Base-by-base conservation (phyloP, 805 yeast species). In the Maudiozyma barnettii region DNA sequence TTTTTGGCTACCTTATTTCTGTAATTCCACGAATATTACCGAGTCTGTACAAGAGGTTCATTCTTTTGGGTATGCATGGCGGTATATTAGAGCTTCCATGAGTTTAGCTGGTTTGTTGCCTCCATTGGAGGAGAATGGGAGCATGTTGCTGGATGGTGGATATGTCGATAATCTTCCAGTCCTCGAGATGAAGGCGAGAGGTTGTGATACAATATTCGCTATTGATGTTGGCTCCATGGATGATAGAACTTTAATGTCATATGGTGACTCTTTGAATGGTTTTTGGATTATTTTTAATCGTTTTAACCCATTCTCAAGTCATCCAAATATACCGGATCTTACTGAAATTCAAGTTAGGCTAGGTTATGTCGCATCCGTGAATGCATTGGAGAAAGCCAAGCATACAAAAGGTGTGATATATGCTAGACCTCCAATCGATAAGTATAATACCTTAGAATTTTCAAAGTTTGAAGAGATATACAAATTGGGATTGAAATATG, bases 211-310 rank as follows among this genome's bases (percentile, higher is more conserved):
- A 37, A 80, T 91, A 16, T 79, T 93, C 60, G 98, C 99, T 0
- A 90, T 89, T 14, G 99, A 91, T 65, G 99, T 91, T 36, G 99
- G 99, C 0, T 84, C 96, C 1, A 84, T 82, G 4, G 98, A 93
- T 61, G 98, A 90, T 57, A 74, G 91, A 44, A 81, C 95, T 0
- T 91, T 93, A 5, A 79, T 87, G 90, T 72, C 74, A 39, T 93
- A 88, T 63, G 98, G 99, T 2, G 98, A 91, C 60, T 82, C 97
- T 0, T 69, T 93, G 44, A 84, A 93, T 49, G 99, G 99, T 1
- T 71, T 82, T 36, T 90, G 98, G 96, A 96, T 87, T 7, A 58
- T 93, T 5, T 64, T 87, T 48, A 89, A 89, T 64, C 72, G 95
- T 43, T 79, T 90, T 81, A 91, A 93, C 59, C 95, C 96, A 6